Base-by-base conservation (phyloP, 2,329 filamentous ascomycete species). In the Stachybotrys chlorohalonatus region DNA sequence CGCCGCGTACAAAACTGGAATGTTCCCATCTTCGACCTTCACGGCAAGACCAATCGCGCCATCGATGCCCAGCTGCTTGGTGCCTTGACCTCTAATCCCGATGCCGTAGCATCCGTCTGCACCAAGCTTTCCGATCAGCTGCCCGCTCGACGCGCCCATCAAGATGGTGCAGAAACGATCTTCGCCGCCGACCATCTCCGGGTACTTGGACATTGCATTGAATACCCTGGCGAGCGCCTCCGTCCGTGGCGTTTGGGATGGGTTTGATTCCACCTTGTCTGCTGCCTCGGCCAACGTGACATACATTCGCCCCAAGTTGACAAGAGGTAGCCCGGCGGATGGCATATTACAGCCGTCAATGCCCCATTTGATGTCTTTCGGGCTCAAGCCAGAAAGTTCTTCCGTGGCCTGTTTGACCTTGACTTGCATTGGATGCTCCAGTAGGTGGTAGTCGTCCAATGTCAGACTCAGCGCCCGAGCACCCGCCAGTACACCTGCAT, bases 21-120 rank as follows among this genome's bases (percentile, higher is more conserved):
- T 56, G 55, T 67, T 78, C 0, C 77, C 75, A 49, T 79, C 77
- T 54, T 78, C 75, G 7, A 80, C 68, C 58, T 80, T 79, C 11
- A 76, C 70, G 0, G 75, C 66, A 11, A 79, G 73, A 0, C 75
- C 76, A 4, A 79, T 51, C 0, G 68, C 65, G 6, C 70, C 72
- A 1, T 66, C 52, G 0, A 66, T 68, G 0, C 73, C 71, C 3
- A 75, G 62, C 1, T 53, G 57, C n/a, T 54, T 59, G 0, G 74
- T 75, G 17, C 67, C 58, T 1, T 69, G 72, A 7, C 62, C 65
- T n/a, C 70, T 64, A 3, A 79, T 59, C 0, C 70, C 75, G 7
- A 79, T 61, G 0, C 69, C 73, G 46, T 79, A 80, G 51, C 73
- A 79, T 0, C 68, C 76, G 58, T 79, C 75, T 0, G 76, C 76